Percentiles rank a stretch among this genome's conserved stretches.
Evolutionary conservation across 768 basidiomycete genomes (phyloP).

Genomic region (Lactarius akahatsu): DNA sequence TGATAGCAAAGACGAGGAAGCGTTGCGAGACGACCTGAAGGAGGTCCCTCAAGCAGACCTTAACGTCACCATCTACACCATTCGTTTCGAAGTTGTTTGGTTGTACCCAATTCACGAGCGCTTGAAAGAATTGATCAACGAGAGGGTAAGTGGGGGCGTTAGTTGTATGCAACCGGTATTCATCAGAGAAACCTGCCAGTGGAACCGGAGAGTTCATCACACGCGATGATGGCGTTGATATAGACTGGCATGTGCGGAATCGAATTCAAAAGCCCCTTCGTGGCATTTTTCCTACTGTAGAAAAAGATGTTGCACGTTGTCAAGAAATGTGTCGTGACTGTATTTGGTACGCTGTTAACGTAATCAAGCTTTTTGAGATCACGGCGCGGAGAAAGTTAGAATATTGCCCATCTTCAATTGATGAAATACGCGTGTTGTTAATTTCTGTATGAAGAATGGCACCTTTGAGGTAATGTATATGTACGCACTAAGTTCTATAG

Average conservation of each 20-base stretch:
- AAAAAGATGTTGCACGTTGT: neutral
- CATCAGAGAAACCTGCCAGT: neutral
- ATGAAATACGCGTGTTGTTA: neutral
- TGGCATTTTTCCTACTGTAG: neutral
- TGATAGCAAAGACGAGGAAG: neutral
- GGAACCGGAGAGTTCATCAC: neutral
- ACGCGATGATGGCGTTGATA: neutral
- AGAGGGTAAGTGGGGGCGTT: neutral
- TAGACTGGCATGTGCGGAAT: neutral
- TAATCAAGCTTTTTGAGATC: neutral
- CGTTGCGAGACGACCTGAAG: neutral
- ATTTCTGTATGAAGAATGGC: constrained; percentile 9
- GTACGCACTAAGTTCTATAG: constrained; percentile 22
- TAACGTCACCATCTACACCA: neutral
- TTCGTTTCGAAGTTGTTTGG: neutral
- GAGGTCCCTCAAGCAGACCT: neutral
- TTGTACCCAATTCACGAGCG: neutral
- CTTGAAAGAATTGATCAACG: neutral
- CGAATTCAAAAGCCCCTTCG: neutral
- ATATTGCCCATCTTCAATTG: neutral
- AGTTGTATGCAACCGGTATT: neutral
- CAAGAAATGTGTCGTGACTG: neutral
- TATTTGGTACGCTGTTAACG: neutral
- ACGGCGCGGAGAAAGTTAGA: neutral
- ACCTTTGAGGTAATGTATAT: constrained; percentile 21